Conservation (phyloP, 805 yeast genomes). For the Dipodascopsis tothii region DNA sequence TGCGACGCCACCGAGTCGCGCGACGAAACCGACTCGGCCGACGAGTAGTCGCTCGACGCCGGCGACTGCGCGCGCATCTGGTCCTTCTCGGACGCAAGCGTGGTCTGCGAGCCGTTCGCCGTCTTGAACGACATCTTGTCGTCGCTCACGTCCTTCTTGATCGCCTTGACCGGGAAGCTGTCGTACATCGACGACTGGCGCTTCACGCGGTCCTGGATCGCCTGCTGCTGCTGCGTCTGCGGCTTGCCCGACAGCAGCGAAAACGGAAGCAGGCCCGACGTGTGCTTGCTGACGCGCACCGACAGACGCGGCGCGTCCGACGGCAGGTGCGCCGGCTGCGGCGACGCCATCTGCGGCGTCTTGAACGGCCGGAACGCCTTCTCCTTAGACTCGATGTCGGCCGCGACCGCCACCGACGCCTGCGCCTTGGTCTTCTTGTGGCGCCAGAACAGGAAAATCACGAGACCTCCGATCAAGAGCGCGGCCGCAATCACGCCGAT, state of each 20-base stretch:
- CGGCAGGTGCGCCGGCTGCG: conserved; percentile 7
- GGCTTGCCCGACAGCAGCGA: conserved; percentile 20
- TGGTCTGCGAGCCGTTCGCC: conserved; percentile 7
- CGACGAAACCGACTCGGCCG: conserved; percentile 6
- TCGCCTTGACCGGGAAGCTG: conserved; percentile 2
- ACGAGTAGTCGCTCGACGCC: too few relatives aligned
- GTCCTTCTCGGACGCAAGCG: conserved; percentile 6
- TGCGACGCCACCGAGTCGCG: conserved; percentile 9
- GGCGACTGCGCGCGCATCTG: too few relatives aligned
- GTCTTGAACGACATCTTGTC: not conserved
- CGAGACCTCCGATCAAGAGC: conserved; percentile 5
- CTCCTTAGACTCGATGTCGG: conserved; percentile 1
- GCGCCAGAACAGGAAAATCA: conserved; percentile 16
- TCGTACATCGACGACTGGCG: not conserved
- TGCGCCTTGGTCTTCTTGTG: conserved; percentile 4
- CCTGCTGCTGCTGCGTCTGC: not conserved
- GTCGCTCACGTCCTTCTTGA: not conserved
- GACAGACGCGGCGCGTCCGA: conserved; percentile 18
- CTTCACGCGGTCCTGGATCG: not conserved
- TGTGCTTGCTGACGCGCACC: conserved; percentile 16
- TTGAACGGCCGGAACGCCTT: not conserved
- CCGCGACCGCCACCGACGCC: conserved; percentile 1
- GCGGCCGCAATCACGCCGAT: conserved; percentile 18
- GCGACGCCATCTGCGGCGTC: not conserved
- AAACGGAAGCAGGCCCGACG: conserved; percentile 18